A percentile compares a stretch with the other conserved stretches of the same genome.
Evolutionary conservation across 106 monocot genomes (phyloP).

Genomic region (Dendrobium catenatum): DNA sequence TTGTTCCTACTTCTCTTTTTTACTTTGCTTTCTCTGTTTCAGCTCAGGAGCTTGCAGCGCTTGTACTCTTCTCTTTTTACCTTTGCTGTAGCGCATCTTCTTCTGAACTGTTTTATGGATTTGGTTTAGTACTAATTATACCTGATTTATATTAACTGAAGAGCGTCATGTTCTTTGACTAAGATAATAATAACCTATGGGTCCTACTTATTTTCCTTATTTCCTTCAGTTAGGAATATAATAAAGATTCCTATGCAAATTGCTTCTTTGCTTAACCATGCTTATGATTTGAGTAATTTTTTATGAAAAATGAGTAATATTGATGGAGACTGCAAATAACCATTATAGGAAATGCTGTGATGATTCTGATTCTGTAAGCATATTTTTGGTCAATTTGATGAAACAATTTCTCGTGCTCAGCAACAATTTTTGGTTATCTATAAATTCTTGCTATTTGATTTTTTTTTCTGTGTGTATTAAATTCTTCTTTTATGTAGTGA

Average conservation of each 20-base stretch:
- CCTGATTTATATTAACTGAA: background rate
- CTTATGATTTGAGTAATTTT: background rate
- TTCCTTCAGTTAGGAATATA: background rate
- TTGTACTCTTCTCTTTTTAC: conserved; percentile 4
- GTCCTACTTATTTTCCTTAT: background rate
- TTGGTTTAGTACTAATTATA: background rate
- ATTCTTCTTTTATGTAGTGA: background rate
- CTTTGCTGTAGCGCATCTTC: background rate
- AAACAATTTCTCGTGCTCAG: background rate
- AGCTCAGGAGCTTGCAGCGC: too few species aligned
- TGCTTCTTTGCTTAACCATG: background rate
- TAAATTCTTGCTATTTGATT: background rate
- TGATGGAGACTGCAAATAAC: background rate
- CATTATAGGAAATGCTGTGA: background rate
- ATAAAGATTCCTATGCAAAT: too few species aligned
- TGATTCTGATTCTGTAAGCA: background rate
- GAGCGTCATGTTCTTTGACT: too few species aligned
- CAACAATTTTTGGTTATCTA: too few species aligned
- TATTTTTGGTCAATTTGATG: background rate
- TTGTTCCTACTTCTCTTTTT: conserved; percentile 2
- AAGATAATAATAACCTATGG: background rate
- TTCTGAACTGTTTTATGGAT: background rate
- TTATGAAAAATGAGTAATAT: background rate
- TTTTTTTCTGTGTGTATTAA: background rate
- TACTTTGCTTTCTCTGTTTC: background rate